phyloP scores from a whole-genome alignment of 2,329 filamentous ascomycete species.

The Tothia fuscella region DNA sequence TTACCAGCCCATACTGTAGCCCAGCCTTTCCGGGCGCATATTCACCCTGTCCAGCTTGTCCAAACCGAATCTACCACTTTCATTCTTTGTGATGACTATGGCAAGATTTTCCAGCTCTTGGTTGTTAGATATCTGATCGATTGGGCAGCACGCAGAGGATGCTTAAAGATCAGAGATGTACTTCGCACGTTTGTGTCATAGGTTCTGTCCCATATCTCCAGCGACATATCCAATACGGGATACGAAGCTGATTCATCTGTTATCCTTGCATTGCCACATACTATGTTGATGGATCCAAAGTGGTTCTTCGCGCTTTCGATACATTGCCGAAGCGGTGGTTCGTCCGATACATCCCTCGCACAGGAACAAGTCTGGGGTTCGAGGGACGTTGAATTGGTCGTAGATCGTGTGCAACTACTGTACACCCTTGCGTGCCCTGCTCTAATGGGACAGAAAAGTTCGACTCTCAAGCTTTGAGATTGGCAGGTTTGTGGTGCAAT shows the following conservation, averaged over 20 bases:
- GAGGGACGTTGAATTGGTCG: slow-evolving; percentile 23
- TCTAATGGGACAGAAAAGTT: neutral
- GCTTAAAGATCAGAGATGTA: slow-evolving; percentile 44
- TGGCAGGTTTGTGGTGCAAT: neutral
- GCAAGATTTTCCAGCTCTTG: slow-evolving; percentile 37
- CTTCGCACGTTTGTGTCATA: slow-evolving; percentile 40
- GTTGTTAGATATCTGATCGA: slow-evolving; percentile 26
- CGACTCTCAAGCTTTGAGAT: neutral
- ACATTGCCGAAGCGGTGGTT: slow-evolving; percentile 31
- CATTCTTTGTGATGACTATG: slow-evolving; percentile 42
- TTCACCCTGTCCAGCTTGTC: slow-evolving; percentile 38
- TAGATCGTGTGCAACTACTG: slow-evolving; percentile 41
- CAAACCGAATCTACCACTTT: slow-evolving; percentile 40
- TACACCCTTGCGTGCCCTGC: slow-evolving; percentile 41
- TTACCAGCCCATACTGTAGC: slow-evolving; percentile 41
- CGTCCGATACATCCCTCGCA: slow-evolving; percentile 39
- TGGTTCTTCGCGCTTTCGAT: slow-evolving; percentile 30
- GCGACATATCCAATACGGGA: slow-evolving; percentile 41
- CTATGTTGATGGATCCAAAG: slow-evolving; percentile 40
- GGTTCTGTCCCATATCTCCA: slow-evolving; percentile 40
- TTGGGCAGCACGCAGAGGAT: slow-evolving; percentile 36
- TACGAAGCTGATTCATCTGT: slow-evolving; percentile 37
- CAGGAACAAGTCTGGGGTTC: slow-evolving; percentile 26
- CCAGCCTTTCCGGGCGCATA: slow-evolving; percentile 41
- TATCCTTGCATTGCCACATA: slow-evolving; percentile 42